Conservation (phyloP, 2,329 filamentous ascomycete species). For the Apiospora aurea region DNA sequence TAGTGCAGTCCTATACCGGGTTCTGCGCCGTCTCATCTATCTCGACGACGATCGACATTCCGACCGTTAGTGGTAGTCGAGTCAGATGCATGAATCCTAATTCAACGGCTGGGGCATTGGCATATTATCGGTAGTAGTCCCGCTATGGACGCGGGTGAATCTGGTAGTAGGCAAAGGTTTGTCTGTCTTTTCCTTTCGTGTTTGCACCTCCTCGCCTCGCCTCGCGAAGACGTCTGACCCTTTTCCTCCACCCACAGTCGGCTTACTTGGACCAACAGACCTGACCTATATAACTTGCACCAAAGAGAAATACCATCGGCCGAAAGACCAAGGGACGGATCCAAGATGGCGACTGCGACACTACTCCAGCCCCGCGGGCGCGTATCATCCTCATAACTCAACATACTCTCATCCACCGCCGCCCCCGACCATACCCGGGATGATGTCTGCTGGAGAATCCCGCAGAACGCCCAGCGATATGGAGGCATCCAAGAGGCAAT, state of each 20-base stretch:
- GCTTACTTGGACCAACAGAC: slow-evolving; percentile 40
- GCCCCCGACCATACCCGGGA: slow-evolving; percentile 34
- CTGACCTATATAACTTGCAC: slow-evolving; percentile 38
- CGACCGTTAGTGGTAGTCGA: slow-evolving; percentile 30
- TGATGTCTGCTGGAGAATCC: slow-evolving; percentile 38
- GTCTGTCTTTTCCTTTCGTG: slow-evolving; percentile 38
- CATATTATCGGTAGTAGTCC: slow-evolving; percentile 42
- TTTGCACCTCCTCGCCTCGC: slow-evolving; percentile 29
- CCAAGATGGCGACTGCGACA: slow-evolving; percentile 43
- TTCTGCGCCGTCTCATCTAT: slow-evolving; percentile 28
- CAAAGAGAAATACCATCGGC: slow-evolving; percentile 34
- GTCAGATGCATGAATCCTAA: slow-evolving; percentile 44
- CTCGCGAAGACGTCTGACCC: slow-evolving; percentile 34
- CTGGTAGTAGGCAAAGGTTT: slow-evolving; percentile 46
- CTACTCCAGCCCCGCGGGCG: slow-evolving; percentile 43
- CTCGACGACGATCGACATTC: slow-evolving; percentile 25
- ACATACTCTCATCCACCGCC: slow-evolving; percentile 37
- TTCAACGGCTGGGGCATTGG: slow-evolving; percentile 42
- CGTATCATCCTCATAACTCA: slow-evolving; percentile 35
- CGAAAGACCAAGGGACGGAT: slow-evolving; percentile 36
- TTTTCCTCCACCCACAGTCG: slow-evolving; percentile 38
- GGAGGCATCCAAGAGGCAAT: slow-evolving; percentile 39
- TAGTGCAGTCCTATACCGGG: slow-evolving; percentile 19
- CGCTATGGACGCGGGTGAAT: slow-evolving; percentile 47
- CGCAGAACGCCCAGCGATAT: slow-evolving; percentile 39